Percentiles rank a stretch among this genome's conserved stretches.
Evolutionary conservation across 2,329 filamentous ascomycete genomes (phyloP).

Genomic region (Thelonectria discophora): DNA sequence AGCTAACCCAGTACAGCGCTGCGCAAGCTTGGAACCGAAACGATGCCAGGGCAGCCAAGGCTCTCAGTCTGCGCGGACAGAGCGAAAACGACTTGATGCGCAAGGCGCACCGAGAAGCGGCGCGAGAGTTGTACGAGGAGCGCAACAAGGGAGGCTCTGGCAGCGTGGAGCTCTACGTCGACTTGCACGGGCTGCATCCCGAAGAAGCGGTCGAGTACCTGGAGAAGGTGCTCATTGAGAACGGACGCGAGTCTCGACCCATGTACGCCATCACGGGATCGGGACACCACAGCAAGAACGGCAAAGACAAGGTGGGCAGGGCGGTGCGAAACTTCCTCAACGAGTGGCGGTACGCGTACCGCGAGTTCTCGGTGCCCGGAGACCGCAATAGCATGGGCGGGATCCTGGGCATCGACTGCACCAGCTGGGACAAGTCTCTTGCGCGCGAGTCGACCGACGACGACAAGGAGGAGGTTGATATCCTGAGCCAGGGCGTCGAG

Average conservation of each 20-base stretch:
- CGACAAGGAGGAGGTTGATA: slow-evolving; percentile 61
- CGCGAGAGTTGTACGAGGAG: slow-evolving; percentile 90
- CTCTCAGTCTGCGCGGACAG: slow-evolving; percentile 90
- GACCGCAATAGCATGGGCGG: slow-evolving; percentile 86
- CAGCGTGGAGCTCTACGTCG: slow-evolving; percentile 84
- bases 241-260: slow-evolving; percentile 75
- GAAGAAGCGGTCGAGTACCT: slow-evolving; percentile 97
- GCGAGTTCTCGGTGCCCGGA: slow-evolving; percentile 96
- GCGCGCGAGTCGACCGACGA: slow-evolving; percentile 58
- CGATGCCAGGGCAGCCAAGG: slow-evolving; percentile 94
- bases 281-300: slow-evolving; percentile 97
- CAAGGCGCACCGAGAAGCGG: slow-evolving; percentile 94
- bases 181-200: slow-evolving; percentile 97
- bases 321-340: slow-evolving; percentile 90
- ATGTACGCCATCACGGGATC: slow-evolving; percentile 97
- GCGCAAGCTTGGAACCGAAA: slow-evolving; percentile 99
- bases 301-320: slow-evolving; percentile 98
- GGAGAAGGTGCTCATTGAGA: slow-evolving; percentile 85
- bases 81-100: slow-evolving; percentile 98
- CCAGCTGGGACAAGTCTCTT: slow-evolving; percentile 72
- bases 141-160: slow-evolving; percentile 76
- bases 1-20: slow-evolving; percentile 64
- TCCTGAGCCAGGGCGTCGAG: slow-evolving; percentile 72
- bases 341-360: slow-evolving; percentile 94
- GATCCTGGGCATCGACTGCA: slow-evolving; percentile 72